These are phyloP conservation scores for Omphalotus guepiniiformis DNA, from an alignment of 768 basidiomycete species.

Conservation along the genomic window DNA sequence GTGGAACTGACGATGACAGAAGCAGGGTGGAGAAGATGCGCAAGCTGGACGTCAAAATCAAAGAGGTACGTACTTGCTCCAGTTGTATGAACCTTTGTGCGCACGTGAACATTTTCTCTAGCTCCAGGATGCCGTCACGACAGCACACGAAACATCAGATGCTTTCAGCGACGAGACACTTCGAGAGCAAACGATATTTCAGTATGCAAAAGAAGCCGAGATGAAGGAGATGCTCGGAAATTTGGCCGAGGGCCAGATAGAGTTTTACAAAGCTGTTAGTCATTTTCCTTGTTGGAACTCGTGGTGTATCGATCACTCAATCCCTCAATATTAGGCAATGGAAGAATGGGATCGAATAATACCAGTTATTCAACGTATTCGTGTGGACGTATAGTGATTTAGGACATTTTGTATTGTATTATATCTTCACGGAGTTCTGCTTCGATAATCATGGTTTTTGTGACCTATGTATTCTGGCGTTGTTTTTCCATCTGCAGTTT, in stretches of 20 bases:
- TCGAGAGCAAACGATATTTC: constrained; percentile 86
- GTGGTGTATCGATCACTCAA: constrained; percentile 6
- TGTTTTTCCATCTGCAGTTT: constrained; percentile 38
- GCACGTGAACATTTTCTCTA: constrained; percentile 25
- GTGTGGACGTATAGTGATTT: constrained; percentile 72
- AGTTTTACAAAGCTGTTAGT: constrained; percentile 82
- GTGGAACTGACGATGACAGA: constrained; percentile 91
- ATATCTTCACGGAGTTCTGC: not conserved
- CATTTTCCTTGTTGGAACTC: not conserved
- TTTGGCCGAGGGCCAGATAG: constrained; percentile 92
- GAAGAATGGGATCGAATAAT: constrained; percentile 97
- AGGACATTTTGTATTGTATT: constrained; percentile 8
- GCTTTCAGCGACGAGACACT: constrained; percentile 96
- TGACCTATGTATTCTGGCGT: not conserved
- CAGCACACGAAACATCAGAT: constrained; percentile 92
- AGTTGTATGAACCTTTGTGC: not conserved
- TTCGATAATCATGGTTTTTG: constrained; percentile 3
- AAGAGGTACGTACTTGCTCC: constrained; percentile 59
- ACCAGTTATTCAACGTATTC: constrained; percentile 89
- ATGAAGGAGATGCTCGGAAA: constrained; percentile 94
- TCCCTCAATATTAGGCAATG: constrained; percentile 60
- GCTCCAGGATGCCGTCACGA: constrained; percentile 95
- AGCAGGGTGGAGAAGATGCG: constrained; percentile 91
- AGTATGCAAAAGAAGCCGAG: constrained; percentile 86
- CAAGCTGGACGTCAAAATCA: constrained; percentile 91